Percentiles rank a stretch among this genome's conserved stretches.
phyloP scores from a whole-genome alignment of 1,284 basidiomycete genomes.

The Ceratobasidium theobromae region DNA sequence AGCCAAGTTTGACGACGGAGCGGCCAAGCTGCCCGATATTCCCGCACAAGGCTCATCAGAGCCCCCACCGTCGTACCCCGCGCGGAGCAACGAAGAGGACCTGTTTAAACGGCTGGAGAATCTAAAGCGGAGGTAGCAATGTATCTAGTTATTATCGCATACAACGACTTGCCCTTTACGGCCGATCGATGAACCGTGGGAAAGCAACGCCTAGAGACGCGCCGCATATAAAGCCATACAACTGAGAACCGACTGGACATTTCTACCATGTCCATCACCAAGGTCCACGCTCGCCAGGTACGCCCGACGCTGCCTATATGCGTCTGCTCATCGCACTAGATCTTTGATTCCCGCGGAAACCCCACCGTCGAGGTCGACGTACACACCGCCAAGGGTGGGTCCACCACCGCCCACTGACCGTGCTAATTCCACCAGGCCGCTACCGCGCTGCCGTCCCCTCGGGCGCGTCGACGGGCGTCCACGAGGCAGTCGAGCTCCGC shows the following conservation, averaged over 20 bases:
- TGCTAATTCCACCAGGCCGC: constrained; percentile 59
- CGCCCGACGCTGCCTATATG: constrained; percentile 8
- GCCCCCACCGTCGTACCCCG: constrained; percentile 9
- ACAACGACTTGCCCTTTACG: not conserved
- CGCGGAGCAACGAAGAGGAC: not conserved
- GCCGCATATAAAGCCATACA: constrained; percentile 17
- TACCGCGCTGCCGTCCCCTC: constrained; percentile 97
- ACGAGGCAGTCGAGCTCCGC: constrained; percentile 98
- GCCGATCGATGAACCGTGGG: constrained; percentile 18
- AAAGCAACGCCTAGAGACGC: not conserved
- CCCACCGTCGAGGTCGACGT: constrained; percentile 96
- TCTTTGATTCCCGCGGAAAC: constrained; percentile 97
- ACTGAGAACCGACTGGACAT: not conserved
- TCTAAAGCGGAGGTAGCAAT: constrained; percentile 23
- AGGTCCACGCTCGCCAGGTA: constrained; percentile 88
- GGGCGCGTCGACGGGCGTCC: constrained; percentile 96
- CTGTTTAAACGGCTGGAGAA: constrained; percentile 20
- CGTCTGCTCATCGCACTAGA: constrained; percentile 50
- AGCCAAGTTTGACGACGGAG: constrained; percentile 10
- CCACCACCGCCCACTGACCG: constrained; percentile 33
- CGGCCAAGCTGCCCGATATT: constrained; percentile 17
- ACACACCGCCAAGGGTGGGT: constrained; percentile 77
- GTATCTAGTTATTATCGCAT: not conserved
- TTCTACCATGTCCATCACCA: constrained; percentile 77
- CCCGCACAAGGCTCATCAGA: not conserved